A percentile compares a stretch with the other conserved stretches of the same genome.
These are phyloP conservation scores for Talaromyces islandicus DNA, from an alignment of 2,329 filamentous ascomycete species.

Conservation along the genomic window DNA sequence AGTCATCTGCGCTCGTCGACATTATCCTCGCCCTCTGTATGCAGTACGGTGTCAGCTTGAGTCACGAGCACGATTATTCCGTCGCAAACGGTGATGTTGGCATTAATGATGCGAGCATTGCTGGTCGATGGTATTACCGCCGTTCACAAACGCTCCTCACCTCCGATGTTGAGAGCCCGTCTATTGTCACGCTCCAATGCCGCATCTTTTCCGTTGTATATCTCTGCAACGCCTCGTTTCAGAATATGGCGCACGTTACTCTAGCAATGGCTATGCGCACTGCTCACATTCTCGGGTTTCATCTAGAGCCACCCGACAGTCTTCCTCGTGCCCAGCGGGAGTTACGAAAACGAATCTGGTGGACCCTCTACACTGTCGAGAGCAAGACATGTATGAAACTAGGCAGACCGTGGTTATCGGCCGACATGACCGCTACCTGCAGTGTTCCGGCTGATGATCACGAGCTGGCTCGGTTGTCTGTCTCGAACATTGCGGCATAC, in stretches of 20 bases:
- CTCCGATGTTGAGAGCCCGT: conserved; percentile 44
- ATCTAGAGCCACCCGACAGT: conserved; percentile 38
- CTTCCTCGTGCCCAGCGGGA: conserved; percentile 33
- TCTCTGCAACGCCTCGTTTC: conserved; percentile 43
- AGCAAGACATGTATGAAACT: conserved; percentile 43
- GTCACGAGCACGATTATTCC: conserved; percentile 9
- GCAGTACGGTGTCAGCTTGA: conserved; percentile 38
- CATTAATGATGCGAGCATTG: conserved; percentile 33
- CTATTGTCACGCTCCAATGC: conserved; percentile 45
- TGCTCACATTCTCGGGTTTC: conserved; percentile 45
- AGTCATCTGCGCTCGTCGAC: conserved; percentile 46
- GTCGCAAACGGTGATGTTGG: conserved; percentile 13
- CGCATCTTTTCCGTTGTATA: conserved; percentile 42
- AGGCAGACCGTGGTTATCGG: conserved; percentile 39
- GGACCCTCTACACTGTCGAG: conserved; percentile 46
- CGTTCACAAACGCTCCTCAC: conserved; percentile 41
- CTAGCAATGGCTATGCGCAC: conserved; percentile 38
- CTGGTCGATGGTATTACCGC: conserved; percentile 44
- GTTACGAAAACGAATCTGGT: conserved; percentile 49
- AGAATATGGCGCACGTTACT: conserved; percentile 43
- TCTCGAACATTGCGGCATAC: conserved; percentile 25
- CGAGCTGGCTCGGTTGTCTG: conserved; percentile 22
- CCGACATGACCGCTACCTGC: conserved; percentile 28
- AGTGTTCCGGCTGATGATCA: conserved; percentile 33
- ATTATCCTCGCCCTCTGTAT: conserved; percentile 49